A percentile compares a stretch with the other conserved stretches of the same genome.
Conservation (phyloP, 345 rosid species). For the Brassica nigra region DNA sequence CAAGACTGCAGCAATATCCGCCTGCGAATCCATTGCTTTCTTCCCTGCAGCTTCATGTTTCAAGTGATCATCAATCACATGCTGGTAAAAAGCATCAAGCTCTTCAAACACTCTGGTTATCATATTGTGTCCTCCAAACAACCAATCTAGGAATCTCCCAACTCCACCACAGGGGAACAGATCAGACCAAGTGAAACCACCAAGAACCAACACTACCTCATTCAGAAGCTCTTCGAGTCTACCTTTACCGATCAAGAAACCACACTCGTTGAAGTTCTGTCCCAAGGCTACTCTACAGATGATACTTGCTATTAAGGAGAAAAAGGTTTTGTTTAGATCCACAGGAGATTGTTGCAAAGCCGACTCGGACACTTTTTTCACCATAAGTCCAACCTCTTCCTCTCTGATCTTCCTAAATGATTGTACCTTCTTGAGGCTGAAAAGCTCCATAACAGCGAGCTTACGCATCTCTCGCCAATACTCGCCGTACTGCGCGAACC, state of each 20-base stretch:
- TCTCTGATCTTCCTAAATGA: constrained; percentile 41
- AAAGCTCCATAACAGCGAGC: constrained; percentile 42
- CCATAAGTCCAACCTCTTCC: constrained; percentile 40
- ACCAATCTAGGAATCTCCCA: constrained; percentile 32
- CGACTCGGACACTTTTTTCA: constrained; percentile 31
- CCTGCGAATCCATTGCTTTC: constrained; percentile 17
- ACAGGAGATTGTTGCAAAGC: constrained; percentile 1
- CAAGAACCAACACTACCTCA: constrained; percentile 31
- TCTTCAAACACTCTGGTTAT: constrained; percentile 38
- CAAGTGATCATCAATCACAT: constrained; percentile 48
- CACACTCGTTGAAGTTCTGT: constrained; percentile 38
- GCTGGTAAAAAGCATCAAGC: constrained; percentile 44
- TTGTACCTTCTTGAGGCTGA: constrained; percentile 39
- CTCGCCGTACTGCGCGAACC: constrained; percentile 39
- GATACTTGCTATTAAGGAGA: constrained; percentile 25
- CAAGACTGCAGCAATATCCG: constrained; percentile 32
- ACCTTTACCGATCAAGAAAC: constrained; percentile 1
- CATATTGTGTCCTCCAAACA: constrained; percentile 31
- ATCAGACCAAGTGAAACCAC: constrained; percentile 8
- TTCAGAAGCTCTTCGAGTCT: constrained; percentile 34
- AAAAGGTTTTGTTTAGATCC: constrained; percentile 30
- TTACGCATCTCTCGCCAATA: constrained; percentile 51
- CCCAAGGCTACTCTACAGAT: constrained; percentile 48
- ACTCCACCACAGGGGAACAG: neutral
- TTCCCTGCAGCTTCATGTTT: constrained; percentile 9